phyloP scores from a whole-genome alignment of 345 rosid species.

The Conringia planisiliqua region DNA sequence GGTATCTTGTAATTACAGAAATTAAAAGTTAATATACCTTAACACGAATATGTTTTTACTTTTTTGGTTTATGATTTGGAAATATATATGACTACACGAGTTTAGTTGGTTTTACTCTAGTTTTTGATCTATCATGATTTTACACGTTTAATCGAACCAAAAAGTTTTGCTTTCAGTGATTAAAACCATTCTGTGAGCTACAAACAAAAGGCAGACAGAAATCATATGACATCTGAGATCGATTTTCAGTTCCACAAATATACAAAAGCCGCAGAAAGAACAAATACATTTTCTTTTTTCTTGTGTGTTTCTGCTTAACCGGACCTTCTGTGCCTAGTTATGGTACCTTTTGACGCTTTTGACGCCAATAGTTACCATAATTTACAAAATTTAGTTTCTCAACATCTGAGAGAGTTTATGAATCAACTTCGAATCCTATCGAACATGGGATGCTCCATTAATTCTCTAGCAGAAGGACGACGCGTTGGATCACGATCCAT shows the following conservation, averaged over 20 bases:
- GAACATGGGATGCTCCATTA: constrained; percentile 66
- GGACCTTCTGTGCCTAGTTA: not conserved
- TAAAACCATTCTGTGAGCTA: no score
- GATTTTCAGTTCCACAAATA: not conserved
- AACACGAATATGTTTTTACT: no score
- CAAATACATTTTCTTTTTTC: not conserved
- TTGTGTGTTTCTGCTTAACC: not conserved
- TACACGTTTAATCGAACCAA: no score
- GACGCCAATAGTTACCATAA: constrained; percentile 11
- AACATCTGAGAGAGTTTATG: not conserved
- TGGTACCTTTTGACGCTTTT: not conserved
- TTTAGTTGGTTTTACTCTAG: no score
- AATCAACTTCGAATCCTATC: constrained; percentile 39
- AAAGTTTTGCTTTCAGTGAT: no score
- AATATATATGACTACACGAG: no score
- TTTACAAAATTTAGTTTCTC: constrained; percentile 21
- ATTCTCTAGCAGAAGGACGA: constrained; percentile 68
- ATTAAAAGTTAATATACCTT: no score
- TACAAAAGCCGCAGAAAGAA: not conserved
- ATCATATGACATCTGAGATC: no score
- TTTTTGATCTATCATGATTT: no score
- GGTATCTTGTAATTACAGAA: no score
- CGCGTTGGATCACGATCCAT: constrained; percentile 70
- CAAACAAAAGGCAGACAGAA: no score
- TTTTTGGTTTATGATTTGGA: no score